phyloP scores from a whole-genome alignment of 352 stramenopile genomes.

The Pythium graminicola region DNA sequence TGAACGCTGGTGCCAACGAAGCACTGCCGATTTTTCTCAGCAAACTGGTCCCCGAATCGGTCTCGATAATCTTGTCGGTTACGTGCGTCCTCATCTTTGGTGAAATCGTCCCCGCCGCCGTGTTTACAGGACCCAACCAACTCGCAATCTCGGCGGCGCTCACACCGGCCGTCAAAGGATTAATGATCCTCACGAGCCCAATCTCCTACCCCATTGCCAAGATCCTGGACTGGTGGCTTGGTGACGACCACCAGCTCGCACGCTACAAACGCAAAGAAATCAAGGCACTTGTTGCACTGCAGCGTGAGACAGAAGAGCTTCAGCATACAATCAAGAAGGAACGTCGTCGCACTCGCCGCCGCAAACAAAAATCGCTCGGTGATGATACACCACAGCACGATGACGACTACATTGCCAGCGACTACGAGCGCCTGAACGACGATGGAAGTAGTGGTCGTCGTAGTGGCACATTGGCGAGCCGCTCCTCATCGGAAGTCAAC shows the following conservation, averaged over 20 bases:
- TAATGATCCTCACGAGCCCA: conserved; percentile 85
- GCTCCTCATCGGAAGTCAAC: not conserved
- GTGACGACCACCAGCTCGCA: conserved; percentile 63
- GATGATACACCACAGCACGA: not conserved
- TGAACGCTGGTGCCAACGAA: conserved; percentile 94
- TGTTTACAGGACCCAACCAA: conserved; percentile 95
- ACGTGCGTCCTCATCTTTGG: conserved; percentile 94
- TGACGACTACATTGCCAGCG: not conserved
- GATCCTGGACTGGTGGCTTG: conserved; percentile 84
- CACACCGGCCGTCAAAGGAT: conserved; percentile 72
- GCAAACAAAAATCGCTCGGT: conserved; percentile 4
- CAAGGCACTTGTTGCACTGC: conserved; percentile 79
- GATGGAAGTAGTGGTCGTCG: not conserved
- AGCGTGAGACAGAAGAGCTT: conserved; percentile 46
- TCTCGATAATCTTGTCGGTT: conserved; percentile 94
- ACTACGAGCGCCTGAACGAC: conserved; percentile 6
- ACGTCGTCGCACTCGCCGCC: conserved; percentile 7
- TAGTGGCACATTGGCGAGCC: not conserved
- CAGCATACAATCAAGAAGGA: conserved; percentile 27
- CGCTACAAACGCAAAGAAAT: conserved; percentile 89
- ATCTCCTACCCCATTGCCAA: conserved; percentile 90
- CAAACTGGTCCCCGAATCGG: conserved; percentile 71
- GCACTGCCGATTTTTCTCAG: conserved; percentile 92
- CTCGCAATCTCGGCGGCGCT: conserved; percentile 82
- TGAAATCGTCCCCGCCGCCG: conserved; percentile 93